These are phyloP conservation scores for Leccinum ochraceum DNA, from an alignment of 768 basidiomycete genomes.

Conservation along the genomic window DNA sequence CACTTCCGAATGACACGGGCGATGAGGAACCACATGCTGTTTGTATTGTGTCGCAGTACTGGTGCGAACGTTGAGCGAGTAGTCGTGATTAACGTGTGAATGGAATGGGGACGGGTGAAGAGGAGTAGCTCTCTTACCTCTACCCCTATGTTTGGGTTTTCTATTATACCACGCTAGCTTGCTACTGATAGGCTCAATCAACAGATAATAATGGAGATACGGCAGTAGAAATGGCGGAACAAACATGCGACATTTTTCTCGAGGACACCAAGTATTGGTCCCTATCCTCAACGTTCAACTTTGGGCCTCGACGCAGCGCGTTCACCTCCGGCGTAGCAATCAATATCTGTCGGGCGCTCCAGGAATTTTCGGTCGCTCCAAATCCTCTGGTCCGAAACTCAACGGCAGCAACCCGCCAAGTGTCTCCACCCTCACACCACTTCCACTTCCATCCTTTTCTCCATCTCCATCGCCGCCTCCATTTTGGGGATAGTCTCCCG, in stretches of 20 bases:
- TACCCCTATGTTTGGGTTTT: no score
- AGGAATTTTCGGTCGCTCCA: conserved; percentile 48
- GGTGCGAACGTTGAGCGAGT: no score
- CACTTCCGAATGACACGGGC: conserved; percentile 9
- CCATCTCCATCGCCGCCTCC: conserved; percentile 12
- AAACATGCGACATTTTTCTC: background rate
- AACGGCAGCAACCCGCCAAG: conserved; percentile 75
- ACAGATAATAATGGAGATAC: no score
- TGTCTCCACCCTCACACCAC: conserved; percentile 59
- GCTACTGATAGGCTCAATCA: no score
- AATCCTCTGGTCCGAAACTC: conserved; percentile 86
- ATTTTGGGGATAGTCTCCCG: conserved; percentile 56
- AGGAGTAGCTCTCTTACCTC: no score
- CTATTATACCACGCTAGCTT: no score
- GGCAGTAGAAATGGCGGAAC: no score
- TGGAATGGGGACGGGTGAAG: no score
- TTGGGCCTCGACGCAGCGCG: background rate
- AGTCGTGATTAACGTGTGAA: no score
- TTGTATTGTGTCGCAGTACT: no score
- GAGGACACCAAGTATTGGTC: background rate
- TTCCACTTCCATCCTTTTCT: conserved; percentile 33
- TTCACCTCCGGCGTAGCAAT: background rate
- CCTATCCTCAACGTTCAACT: background rate
- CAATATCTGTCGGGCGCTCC: background rate
- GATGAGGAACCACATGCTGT: conserved; percentile 13